Percentiles rank a stretch among this genome's conserved stretches.
Conservation (phyloP, 345 rosid species). For the Carallia brachiata region DNA sequence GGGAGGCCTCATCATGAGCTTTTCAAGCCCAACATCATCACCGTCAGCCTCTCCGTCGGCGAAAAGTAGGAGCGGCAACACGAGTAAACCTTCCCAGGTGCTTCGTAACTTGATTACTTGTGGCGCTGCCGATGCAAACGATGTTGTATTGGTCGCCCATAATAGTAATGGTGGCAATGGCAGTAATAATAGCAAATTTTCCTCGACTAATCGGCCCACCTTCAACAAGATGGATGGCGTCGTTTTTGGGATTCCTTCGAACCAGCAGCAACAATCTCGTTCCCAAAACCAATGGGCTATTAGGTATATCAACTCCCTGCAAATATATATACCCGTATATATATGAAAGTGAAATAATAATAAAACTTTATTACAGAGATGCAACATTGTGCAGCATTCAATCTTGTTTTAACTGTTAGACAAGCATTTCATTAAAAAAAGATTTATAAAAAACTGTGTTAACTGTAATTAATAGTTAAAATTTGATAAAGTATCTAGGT, state of each 20-base stretch:
- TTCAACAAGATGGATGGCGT: conserved; percentile 4
- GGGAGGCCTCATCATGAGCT: neutral
- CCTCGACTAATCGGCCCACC: conserved; percentile 6
- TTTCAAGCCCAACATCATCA: conserved; percentile 16
- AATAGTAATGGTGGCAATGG: conserved; percentile 1
- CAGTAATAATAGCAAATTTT: neutral
- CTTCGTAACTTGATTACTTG: conserved; percentile 50
- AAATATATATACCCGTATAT: too few species aligned
- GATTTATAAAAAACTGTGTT: too few species aligned
- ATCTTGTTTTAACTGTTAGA: too few species aligned
- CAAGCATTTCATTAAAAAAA: too few species aligned
- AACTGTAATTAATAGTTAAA: too few species aligned
- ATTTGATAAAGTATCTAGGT: too few species aligned
- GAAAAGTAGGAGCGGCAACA: conserved; percentile 33
- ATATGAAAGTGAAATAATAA: too few species aligned
- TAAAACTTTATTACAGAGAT: too few species aligned
- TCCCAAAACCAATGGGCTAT: neutral
- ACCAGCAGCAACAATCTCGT: conserved; percentile 28
- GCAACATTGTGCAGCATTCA: too few species aligned
- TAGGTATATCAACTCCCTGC: conserved; percentile 21
- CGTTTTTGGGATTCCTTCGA: conserved; percentile 34
- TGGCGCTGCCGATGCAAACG: conserved; percentile 48
- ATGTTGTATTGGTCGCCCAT: conserved; percentile 40
- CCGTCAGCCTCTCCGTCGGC: conserved; percentile 19
- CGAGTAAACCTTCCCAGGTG: conserved; percentile 43